These are phyloP conservation scores for Saprolegnia parasitica DNA, from an alignment of 352 stramenopile species.

Conservation along the genomic window DNA sequence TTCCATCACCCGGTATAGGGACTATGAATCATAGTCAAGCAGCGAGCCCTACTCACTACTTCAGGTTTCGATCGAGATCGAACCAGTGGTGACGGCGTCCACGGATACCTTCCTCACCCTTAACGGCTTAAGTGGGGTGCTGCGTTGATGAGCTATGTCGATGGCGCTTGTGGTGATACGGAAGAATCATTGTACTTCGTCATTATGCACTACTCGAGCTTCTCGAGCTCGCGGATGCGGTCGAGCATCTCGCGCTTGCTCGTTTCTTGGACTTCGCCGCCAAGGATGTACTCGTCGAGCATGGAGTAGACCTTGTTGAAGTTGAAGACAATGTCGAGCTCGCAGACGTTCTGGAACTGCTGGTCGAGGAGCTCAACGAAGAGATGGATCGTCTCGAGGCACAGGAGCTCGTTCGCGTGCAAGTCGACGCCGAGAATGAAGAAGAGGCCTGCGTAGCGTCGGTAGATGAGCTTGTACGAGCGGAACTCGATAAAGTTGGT, in stretches of 20 bases:
- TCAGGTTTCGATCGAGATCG: no score
- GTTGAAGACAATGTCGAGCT: constrained; percentile 95
- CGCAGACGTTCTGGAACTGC: constrained; percentile 99
- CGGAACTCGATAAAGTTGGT: constrained; percentile 97
- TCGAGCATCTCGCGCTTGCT: constrained; percentile 91
- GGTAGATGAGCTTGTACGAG: constrained; percentile 99
- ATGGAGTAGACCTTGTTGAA: constrained; percentile 95
- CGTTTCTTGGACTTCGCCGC: constrained; percentile 90
- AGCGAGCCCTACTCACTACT: no score
- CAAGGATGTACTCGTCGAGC: constrained; percentile 93
- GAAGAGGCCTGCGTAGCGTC: constrained; percentile 97
- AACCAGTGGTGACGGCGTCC: no score
- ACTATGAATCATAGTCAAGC: no score
- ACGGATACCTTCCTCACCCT: no score
- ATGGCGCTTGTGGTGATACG: background rate
- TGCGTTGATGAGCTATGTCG: no score
- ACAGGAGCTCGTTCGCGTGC: constrained; percentile 96
- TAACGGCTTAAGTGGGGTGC: no score
- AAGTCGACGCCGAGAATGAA: constrained; percentile 97
- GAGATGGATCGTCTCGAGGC: constrained; percentile 97
- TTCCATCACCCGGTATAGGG: no score
- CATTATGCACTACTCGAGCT: constrained; percentile 61
- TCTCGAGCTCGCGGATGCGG: constrained; percentile 88
- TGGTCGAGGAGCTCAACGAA: constrained; percentile 98
- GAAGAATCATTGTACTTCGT: background rate